These are phyloP conservation scores for Psidium guajava DNA, from an alignment of 345 rosid genomes.

Conservation along the genomic window DNA sequence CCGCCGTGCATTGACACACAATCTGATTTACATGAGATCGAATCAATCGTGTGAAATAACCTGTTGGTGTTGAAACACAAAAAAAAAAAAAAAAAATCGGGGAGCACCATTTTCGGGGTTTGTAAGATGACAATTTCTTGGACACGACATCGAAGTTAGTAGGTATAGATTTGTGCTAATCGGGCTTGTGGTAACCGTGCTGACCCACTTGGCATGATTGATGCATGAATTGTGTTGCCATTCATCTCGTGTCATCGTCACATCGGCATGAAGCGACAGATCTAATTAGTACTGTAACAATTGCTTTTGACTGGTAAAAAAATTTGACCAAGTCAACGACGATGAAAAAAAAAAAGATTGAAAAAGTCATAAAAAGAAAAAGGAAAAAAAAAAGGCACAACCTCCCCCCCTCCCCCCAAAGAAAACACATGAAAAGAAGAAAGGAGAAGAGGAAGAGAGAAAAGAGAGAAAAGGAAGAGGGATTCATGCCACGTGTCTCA, in stretches of 20 bases:
- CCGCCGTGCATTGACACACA: not conserved
- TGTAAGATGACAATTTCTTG: not conserved
- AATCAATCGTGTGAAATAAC: not conserved
- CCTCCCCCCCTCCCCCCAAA: no score
- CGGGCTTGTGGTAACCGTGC: not conserved
- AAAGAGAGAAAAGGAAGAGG: no score
- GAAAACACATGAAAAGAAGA: no score
- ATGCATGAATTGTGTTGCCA: not conserved
- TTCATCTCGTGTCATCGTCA: not conserved
- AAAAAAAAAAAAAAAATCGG: no score
- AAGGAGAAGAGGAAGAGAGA: no score
- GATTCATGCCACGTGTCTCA: no score
- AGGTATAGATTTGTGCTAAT: fast-evolving
- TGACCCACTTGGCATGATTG: not conserved
- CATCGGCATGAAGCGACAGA: not conserved
- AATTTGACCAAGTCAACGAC: no score
- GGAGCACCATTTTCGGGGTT: not conserved
- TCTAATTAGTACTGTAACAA: not conserved
- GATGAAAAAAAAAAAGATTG: no score
- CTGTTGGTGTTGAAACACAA: not conserved
- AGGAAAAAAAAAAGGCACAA: no score
- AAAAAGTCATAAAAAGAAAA: no score
- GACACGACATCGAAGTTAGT: not conserved
- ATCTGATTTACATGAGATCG: not conserved
- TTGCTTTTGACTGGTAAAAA: no score